Percentiles rank a stretch among this genome's conserved stretches.
phyloP scores from a whole-genome alignment of 192 early-diverging fungal genomes.

The Coemansia sp. region DNA sequence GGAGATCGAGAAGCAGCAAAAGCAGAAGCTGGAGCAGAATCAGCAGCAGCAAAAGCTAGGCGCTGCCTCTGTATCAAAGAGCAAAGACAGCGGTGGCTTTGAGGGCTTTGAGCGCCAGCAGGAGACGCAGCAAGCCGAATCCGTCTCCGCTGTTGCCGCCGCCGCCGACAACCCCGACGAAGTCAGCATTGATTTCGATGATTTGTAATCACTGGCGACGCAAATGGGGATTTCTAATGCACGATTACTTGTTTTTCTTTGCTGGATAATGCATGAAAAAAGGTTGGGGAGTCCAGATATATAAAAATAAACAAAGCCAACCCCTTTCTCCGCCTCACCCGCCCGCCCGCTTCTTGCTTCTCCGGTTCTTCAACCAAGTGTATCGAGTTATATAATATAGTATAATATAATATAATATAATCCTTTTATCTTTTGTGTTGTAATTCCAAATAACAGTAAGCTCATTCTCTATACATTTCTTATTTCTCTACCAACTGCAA shows the following conservation, averaged over 20 bases:
- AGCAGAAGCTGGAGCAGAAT: background rate
- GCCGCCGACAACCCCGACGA: conserved; percentile 22
- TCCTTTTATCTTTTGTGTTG: too few species aligned
- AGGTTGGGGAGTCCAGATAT: too few species aligned
- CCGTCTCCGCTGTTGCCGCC: background rate
- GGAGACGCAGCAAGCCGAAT: background rate
- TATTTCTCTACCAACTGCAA: background rate
- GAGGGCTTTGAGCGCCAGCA: background rate
- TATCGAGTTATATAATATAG: too few species aligned
- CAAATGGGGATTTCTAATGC: background rate
- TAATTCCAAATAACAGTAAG: too few species aligned
- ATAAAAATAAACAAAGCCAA: too few species aligned
- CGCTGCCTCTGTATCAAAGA: background rate
- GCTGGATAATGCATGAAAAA: too few species aligned
- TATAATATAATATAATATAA: too few species aligned
- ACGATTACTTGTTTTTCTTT: too few species aligned
- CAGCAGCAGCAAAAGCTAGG: background rate
- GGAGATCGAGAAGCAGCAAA: conserved; percentile 8
- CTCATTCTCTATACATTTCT: background rate
- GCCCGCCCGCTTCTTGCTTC: too few species aligned
- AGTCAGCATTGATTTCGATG: conserved; percentile 29
- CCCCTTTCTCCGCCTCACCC: too few species aligned
- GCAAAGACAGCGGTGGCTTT: background rate
- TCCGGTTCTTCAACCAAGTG: too few species aligned
- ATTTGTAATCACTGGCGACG: background rate